phyloP scores from a whole-genome alignment of 83 land plant genomes.

The Picea mariana region DNA sequence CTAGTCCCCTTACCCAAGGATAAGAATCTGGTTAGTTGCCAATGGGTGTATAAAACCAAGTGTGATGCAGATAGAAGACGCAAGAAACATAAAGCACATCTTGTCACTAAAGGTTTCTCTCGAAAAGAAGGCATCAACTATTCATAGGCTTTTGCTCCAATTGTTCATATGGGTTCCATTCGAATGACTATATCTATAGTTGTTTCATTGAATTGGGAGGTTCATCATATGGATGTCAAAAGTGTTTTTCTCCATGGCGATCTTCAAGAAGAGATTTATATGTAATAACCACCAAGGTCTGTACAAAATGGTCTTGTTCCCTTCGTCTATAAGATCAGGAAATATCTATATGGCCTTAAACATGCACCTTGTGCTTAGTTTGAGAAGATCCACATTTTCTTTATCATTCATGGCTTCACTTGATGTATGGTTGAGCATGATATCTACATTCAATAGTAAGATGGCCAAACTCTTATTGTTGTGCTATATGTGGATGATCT shows the following conservation, averaged over 20 bases:
- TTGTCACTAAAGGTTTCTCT: neutral
- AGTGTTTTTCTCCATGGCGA: neutral
- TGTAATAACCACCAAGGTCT: neutral
- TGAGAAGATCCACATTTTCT: too few species aligned
- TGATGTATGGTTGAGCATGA: too few species aligned
- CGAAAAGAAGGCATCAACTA: neutral
- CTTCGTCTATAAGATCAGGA: neutral
- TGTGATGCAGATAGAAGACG: too few species aligned
- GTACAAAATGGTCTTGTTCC: neutral
- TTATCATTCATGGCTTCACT: too few species aligned
- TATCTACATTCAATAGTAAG: too few species aligned
- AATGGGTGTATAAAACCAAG: too few species aligned
- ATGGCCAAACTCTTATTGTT: too few species aligned
- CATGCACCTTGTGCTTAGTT: neutral
- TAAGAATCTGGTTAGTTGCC: too few species aligned
- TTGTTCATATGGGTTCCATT: neutral
- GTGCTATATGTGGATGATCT: too few species aligned
- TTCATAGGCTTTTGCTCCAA: neutral
- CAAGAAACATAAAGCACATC: neutral
- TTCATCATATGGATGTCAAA: neutral
- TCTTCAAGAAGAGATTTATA: neutral
- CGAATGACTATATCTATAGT: neutral
- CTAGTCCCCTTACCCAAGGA: too few species aligned
- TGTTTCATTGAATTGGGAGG: neutral
- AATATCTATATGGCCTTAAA: neutral